These are phyloP conservation scores for Yamadazyma trypodendri DNA, from an alignment of 1,139 yeast species.

Conservation along the genomic window DNA sequence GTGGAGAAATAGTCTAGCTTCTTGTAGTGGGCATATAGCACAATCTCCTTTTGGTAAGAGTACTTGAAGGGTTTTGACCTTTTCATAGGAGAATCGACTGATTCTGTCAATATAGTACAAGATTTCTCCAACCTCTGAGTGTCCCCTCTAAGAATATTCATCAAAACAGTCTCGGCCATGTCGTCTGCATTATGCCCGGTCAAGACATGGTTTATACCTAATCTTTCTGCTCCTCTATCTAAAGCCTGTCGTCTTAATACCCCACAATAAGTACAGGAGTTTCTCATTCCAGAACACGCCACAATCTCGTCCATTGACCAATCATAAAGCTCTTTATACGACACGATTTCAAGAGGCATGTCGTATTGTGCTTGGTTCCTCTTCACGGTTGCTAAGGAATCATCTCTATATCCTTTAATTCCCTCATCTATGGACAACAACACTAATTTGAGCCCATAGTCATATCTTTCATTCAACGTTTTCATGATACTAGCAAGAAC, in stretches of 20 bases:
- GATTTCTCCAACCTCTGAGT: conserved; percentile 88
- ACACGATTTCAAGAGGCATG: conserved; percentile 85
- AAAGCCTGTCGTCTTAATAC: conserved; percentile 94
- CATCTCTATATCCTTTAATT: conserved; percentile 94
- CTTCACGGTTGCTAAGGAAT: conserved; percentile 93
- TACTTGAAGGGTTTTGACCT: conserved; percentile 96
- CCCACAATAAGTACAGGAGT: conserved; percentile 97
- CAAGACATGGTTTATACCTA: conserved; percentile 85
- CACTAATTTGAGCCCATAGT: conserved; percentile 81
- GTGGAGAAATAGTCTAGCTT: conserved; percentile 94
- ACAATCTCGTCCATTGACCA: conserved; percentile 99
- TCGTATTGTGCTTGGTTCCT: conserved; percentile 86
- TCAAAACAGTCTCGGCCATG: conserved; percentile 96
- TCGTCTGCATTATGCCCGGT: conserved; percentile 99
- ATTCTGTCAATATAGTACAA: conserved; percentile 81
- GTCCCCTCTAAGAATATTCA: conserved; percentile 96
- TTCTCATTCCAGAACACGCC: conserved; percentile 88
- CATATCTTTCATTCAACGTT: conserved; percentile 80
- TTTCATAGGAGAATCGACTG: conserved; percentile 77
- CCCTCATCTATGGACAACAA: conserved; percentile 94
- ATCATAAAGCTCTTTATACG: conserved; percentile 82
- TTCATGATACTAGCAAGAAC: conserved; percentile 88
- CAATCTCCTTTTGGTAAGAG: conserved; percentile 95
- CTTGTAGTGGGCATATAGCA: conserved; percentile 93
- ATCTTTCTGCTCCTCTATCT: conserved; percentile 91